Base-by-base conservation (phyloP, 495 filamentous ascomycete genomes). In the Barbatosphaeria neglecta region DNA sequence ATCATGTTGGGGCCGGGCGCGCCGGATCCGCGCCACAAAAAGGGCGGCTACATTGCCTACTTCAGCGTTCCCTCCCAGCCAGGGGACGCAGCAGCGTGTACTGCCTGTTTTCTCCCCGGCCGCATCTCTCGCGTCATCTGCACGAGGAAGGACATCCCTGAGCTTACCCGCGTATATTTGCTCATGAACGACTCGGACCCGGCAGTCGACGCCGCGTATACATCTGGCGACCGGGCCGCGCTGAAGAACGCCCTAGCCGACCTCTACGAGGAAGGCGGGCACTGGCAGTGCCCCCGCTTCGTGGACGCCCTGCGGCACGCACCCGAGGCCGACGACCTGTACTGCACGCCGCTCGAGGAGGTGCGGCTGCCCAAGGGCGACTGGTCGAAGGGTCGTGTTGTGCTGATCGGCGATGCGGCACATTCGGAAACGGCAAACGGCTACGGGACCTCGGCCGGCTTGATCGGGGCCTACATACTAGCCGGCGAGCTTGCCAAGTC, bases 351-450 rank as follows among this genome's bases (percentile, higher is more conserved):
- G 2, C 45, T 75, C 22, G 56, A 58, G 1, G 58, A 64, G 11
- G 63, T 77, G 22, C 61, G 62, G 37, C 25, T 73, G 40, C 25
- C 39, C n/a, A 48, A 37, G 16, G 52, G 50, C 20, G 45, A 46
- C 9, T 75, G 67, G 67, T 71, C 58, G 8, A 50, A 52, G 13
- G 69, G 71, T 13, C 65, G 70, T 3, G 59, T 75, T 18, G 66
- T 63, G 0, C 60, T 78, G 4, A 11, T 78, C 11, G 76, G 76
- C 15, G 76, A 80, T 51, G 68, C 76, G 6, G 76, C 60, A 4
- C 70, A 77, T 41, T 69, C 67, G 44, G 67, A 69, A 0, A 61
- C 62, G 3, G 53, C 64, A 0, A 56, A 65, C 11, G 72, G 74
- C 1, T 60, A 70, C 52, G 74, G 73, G 0, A 73, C 69, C 0